A percentile compares a stretch with the other conserved stretches of the same genome.
Evolutionary conservation across 2,329 filamentous ascomycete species (phyloP).

Genomic region (Davidsoniella eucalypti): DNA sequence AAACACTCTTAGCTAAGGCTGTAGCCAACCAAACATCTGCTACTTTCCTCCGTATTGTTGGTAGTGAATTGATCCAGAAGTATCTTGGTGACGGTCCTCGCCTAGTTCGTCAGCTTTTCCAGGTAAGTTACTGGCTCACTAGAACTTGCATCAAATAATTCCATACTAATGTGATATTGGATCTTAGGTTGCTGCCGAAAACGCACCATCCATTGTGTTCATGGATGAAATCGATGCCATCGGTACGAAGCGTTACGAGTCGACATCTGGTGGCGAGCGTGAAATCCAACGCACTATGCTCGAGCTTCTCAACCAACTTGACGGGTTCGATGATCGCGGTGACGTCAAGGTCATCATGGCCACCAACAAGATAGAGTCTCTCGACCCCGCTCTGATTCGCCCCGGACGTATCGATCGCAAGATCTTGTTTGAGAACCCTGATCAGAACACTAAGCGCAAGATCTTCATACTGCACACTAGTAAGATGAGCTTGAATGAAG

Average conservation of each 20-base stretch:
- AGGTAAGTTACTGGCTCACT: slow-evolving; percentile 30
- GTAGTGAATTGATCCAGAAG: slow-evolving; percentile 95
- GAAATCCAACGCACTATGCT: slow-evolving; percentile 98
- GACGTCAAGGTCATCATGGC: slow-evolving; percentile 99
- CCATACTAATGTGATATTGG: slow-evolving; percentile 7
- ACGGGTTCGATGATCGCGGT: slow-evolving; percentile 95
- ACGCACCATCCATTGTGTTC: slow-evolving; percentile 93
- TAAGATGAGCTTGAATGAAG: slow-evolving; percentile 93
- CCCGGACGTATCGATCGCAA: slow-evolving; percentile 97
- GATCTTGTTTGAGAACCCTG: slow-evolving; percentile 57
- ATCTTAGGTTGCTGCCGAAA: slow-evolving; percentile 70
- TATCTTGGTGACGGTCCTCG: slow-evolving; percentile 93
- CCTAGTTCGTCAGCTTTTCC: slow-evolving; percentile 89
- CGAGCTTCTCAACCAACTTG: slow-evolving; percentile 92
- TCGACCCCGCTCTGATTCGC: slow-evolving; percentile 89
- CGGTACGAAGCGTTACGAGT: slow-evolving; percentile 96
- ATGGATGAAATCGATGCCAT: slow-evolving; percentile 99
- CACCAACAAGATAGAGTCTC: slow-evolving; percentile 97
- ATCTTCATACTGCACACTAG: slow-evolving; percentile 96
- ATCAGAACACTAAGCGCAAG: slow-evolving; percentile 88
- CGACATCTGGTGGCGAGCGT: slow-evolving; percentile 87
- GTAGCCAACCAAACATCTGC: slow-evolving; percentile 98
- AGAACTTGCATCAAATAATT: slow-evolving; percentile 4
- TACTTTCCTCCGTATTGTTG: slow-evolving; percentile 93
- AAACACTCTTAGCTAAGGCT: slow-evolving; percentile 88